These are phyloP conservation scores for Zymoseptoria pseudotritici DNA, from an alignment of 2,329 filamentous ascomycete genomes.

Conservation along the genomic window DNA sequence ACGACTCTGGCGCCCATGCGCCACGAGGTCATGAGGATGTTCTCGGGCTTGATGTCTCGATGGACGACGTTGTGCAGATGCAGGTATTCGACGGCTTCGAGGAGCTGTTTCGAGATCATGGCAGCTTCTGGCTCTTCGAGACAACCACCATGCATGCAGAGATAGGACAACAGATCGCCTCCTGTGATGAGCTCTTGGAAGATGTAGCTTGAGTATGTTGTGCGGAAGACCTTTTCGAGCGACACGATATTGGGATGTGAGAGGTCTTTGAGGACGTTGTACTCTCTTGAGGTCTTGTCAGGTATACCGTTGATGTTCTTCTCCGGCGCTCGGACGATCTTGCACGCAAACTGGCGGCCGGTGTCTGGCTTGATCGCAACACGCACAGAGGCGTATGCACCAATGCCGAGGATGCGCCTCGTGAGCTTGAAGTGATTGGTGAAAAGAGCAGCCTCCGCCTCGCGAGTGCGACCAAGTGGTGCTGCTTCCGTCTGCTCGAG, in stretches of 20 bases:
- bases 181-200: conserved; percentile 54
- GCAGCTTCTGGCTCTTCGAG: conserved; percentile 46
- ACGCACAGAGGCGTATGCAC: conserved; percentile 48
- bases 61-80: conserved; percentile 51
- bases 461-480: conserved; percentile 2
- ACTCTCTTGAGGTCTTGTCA: conserved; percentile 30
- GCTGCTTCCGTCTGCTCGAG: not conserved
- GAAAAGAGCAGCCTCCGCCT: conserved; percentile 33
- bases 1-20: conserved; percentile 46
- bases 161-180: conserved; percentile 54
- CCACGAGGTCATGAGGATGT: conserved; percentile 52
- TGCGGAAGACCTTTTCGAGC: conserved; percentile 50
- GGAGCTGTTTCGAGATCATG: conserved; percentile 48
- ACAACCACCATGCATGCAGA: conserved; percentile 41
- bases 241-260: conserved; percentile 55
- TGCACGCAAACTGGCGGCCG: conserved; percentile 60
- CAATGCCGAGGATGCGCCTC: conserved; percentile 46
- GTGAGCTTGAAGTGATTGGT: conserved; percentile 43
- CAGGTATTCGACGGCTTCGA: conserved; percentile 52
- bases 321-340: conserved; percentile 42
- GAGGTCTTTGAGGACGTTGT: conserved; percentile 44
- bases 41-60: conserved; percentile 57
- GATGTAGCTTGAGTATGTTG: conserved; percentile 49
- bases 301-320: not conserved
- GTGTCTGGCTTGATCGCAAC: conserved; percentile 47